Base-by-base conservation (phyloP, 177 flowering plant species). In the Vitis hybrid region DNA sequence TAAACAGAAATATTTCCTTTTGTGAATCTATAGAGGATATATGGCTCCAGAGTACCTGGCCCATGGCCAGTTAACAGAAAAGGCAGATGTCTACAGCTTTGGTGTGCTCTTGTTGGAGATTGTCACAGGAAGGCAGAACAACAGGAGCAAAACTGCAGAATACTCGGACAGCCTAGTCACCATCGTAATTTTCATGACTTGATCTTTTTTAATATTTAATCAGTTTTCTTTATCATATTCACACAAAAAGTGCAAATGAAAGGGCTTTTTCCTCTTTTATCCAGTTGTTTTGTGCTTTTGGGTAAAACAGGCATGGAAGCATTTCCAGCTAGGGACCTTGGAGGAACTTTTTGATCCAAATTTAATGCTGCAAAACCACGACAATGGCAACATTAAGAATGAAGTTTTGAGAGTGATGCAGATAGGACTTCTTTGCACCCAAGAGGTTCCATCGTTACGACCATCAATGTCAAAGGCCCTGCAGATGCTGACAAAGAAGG, bases 71-170 rank as follows among this genome's bases (percentile, higher is more conserved):
- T 61, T 87, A 24, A 87, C 86, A 11, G 88, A 83, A 46, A 87
- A 83, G 78, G 90, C 74, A 49, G 90, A 87, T 62, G 87, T 87
- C 50, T 83, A 87, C 73, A 85, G 88, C 76, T 93, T 84, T 72
- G 97, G 98, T 1, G 92, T 93, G 70, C 87, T 91, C 46, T 60
- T 91, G 77, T 68, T 93, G 21, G 98, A 94, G 87, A 92, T 82
- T 15, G 81, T 86, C 24, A 81, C 91, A 15, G 97, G 97, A 13
- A 81, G 71, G 72, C 91, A 81, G 83, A 94, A 89, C 76, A 92
- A 84, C 80, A 81, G 82, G 65, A 85, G 81, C 80, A 86, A 82
- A 78, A 74, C 75, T 8, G 2, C 81, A 21, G 97, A 92, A 50
- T 84, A 80, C 68, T 27, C 84, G 0, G 97, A 92, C 64, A 92